These are phyloP conservation scores for Trichophyton rubrum DNA, from an alignment of 2,329 filamentous ascomycete genomes.

Conservation along the genomic window DNA sequence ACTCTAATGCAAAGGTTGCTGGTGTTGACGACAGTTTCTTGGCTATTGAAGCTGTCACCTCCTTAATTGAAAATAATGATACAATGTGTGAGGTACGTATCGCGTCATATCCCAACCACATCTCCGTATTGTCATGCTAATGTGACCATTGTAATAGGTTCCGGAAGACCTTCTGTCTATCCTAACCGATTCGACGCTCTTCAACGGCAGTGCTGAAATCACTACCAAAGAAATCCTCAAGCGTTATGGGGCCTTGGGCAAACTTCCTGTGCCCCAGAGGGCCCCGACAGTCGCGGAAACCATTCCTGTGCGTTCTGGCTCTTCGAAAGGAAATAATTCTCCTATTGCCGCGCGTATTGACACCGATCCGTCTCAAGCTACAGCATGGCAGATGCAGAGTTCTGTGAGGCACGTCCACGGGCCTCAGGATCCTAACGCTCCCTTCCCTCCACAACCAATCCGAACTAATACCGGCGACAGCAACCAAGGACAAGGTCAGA, in stretches of 20 bases:
- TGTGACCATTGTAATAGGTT: conserved; percentile 49
- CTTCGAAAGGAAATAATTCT: conserved; percentile 29
- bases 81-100: conserved; percentile 80
- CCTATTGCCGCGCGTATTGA: conserved; percentile 57
- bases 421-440: conserved; percentile 19
- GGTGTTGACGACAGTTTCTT: conserved; percentile 82
- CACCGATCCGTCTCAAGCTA: conserved; percentile 62
- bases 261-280: conserved; percentile 47
- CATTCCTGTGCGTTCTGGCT: conserved; percentile 37
- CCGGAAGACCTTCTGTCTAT: conserved; percentile 83
- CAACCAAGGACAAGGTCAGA: conserved; percentile 20
- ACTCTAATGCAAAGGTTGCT: conserved; percentile 38
- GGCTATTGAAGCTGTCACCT: conserved; percentile 84
- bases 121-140: background rate
- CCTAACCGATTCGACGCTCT: conserved; percentile 68
- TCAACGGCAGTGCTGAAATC: conserved; percentile 70
- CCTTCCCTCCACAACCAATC: conserved; percentile 10
- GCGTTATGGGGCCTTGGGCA: conserved; percentile 73
- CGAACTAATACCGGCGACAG: conserved; percentile 19
- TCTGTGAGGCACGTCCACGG: conserved; percentile 62
- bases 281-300: conserved; percentile 41
- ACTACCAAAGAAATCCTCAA: conserved; percentile 96
- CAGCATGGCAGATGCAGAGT: conserved; percentile 67
- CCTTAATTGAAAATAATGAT: conserved; percentile 84
- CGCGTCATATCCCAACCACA: background rate